Evolutionary conservation across 1,139 yeast genomes (phyloP).

Genomic region (Blastobotrys aristatus): DNA sequence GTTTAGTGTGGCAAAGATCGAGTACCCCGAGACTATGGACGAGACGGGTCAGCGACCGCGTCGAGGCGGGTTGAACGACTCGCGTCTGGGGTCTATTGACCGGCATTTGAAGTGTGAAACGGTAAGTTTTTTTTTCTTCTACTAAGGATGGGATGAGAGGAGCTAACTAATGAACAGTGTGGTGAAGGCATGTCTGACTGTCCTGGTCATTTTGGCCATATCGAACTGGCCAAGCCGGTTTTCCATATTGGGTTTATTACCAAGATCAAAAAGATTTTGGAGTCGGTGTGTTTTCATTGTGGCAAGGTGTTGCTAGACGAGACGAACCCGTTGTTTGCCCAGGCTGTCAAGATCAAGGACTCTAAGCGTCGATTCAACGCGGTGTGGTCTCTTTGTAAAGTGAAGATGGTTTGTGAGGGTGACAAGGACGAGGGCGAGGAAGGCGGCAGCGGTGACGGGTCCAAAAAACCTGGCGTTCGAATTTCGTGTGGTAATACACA

Average conservation of each 20-base stretch:
- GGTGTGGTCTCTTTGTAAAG: slow-evolving; percentile 87
- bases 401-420: slow-evolving; percentile 94
- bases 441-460: slow-evolving; percentile 35
- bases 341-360: slow-evolving; percentile 83
- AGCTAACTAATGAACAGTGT: slow-evolving; percentile 42
- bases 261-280: slow-evolving; percentile 91
- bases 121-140: slow-evolving; percentile 23
- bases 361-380: slow-evolving; percentile 96
- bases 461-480: slow-evolving; percentile 34
- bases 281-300: slow-evolving; percentile 97
- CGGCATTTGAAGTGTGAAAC: slow-evolving; percentile 97
- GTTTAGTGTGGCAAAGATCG: slow-evolving; percentile 93
- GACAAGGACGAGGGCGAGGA: slow-evolving; percentile 66
- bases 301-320: slow-evolving; percentile 90
- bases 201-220: slow-evolving; percentile 99
- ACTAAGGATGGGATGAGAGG: not conserved
- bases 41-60: slow-evolving; percentile 92
- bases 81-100: slow-evolving; percentile 94
- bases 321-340: slow-evolving; percentile 72
- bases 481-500: slow-evolving; percentile 94
- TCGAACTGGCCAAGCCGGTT: slow-evolving; percentile 96
- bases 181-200: slow-evolving; percentile 99
- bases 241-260: slow-evolving; percentile 92
- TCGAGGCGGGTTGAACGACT: slow-evolving; percentile 95
- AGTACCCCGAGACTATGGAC: slow-evolving; percentile 98